Conservation (phyloP, 2,329 filamentous ascomycete species). For the Aspergillus udagawae region DNA sequence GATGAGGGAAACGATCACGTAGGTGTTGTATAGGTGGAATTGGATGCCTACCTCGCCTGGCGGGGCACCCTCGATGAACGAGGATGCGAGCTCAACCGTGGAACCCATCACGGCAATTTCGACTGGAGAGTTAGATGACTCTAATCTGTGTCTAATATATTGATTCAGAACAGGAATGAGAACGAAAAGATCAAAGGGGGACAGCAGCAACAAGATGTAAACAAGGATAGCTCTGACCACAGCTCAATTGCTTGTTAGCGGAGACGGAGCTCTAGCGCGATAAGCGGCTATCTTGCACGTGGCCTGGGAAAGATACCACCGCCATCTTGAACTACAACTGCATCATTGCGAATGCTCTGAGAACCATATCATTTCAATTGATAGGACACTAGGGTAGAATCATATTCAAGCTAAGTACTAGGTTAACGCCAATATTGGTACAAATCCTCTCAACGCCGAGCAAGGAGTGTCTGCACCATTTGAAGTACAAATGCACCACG, state of each 20-base stretch:
- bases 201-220: background rate
- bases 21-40: slow-evolving; percentile 7
- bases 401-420: background rate
- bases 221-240: slow-evolving; percentile 3
- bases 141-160: background rate
- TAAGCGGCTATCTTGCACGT: slow-evolving; percentile 18
- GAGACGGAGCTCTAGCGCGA: slow-evolving; percentile 16
- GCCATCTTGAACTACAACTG: background rate
- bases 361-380: background rate
- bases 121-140: background rate
- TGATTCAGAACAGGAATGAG: background rate
- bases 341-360: background rate
- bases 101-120: slow-evolving; percentile 35
- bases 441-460: background rate
- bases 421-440: background rate
- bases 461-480: background rate
- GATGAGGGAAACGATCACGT: background rate
- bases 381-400: background rate
- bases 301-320: slow-evolving; percentile 3
- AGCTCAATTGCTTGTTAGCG: slow-evolving; percentile 12
- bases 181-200: background rate
- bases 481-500: background rate
- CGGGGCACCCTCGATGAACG: slow-evolving; percentile 90
- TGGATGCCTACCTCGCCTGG: slow-evolving; percentile 75
- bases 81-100: slow-evolving; percentile 62